Evolutionary conservation across 805 yeast species (phyloP), one percentile per base, ranked within the genome.

Genomic region (Diddensiella caesifluorescens): DNA sequence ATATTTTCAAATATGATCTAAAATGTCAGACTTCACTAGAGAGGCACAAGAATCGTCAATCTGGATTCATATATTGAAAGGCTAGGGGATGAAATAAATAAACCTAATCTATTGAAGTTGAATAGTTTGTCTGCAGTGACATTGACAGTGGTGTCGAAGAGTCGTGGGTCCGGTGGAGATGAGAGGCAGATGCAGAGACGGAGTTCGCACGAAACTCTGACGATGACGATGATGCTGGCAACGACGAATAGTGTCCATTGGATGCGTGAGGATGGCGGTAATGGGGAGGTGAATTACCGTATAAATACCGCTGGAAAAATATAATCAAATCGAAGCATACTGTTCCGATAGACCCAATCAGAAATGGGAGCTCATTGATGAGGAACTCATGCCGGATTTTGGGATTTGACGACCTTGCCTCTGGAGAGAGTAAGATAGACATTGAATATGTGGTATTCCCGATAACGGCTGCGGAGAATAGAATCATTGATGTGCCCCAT

Each of bases 341-440:
- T 0, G 97, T 88, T 5, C 97, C 96, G 0, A 86, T 74, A 50
- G 92, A 80, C 1, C 97, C 96, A 20, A 87, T 55, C 23, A 90
- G 69, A 56, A 80, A 89, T 0, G 97, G 95, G 40, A 86, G 58
- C 54, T 88, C 95, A 35, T 76, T 79, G 49, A 65, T 50, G 21
- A 87, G 61, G 55, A 83, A 89, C 5, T 50, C 63, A 1, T 60
- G 63, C 12, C 63, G 56, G n/a, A 52, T 53, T 6, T 6, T 7
- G 32, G 7, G 9, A 5, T 52, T 47, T 22, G 68, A 42, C 60
- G 77, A 78, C 10, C 50, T 69, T 68, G 63, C 84, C 22, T 52
- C 50, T 2, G 68, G 61, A 36, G 85, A 77, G 1, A 81, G 68
- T 31, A 88, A 51, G 21, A 90, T 87, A 4, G 95, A 83, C 4